phyloP scores from a whole-genome alignment of 2,329 filamentous ascomycete genomes.

The Cladophialophora psammophila region DNA sequence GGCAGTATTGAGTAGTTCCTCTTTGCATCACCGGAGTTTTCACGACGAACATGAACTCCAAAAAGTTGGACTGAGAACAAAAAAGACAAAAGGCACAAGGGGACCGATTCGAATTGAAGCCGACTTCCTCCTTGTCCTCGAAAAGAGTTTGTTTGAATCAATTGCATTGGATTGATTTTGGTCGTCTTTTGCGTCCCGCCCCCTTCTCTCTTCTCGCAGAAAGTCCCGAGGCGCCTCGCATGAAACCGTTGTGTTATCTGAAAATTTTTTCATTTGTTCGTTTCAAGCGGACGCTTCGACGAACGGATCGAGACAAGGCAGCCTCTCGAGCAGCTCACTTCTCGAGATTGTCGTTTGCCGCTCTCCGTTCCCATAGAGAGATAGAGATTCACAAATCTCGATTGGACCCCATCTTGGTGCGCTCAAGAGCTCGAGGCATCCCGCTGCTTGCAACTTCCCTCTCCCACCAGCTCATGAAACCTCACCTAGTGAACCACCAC shows the following conservation, averaged over 20 bases:
- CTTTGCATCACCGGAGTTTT: not conserved
- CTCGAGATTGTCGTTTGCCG: not conserved
- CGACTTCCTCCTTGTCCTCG: not conserved
- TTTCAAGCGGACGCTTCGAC: not conserved
- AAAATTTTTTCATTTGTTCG: not conserved
- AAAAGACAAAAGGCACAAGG: not conserved
- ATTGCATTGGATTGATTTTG: constrained; percentile 2
- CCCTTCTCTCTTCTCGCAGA: not conserved
- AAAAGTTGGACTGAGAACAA: constrained; percentile 2
- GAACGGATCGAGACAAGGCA: not conserved
- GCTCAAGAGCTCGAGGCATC: not conserved
- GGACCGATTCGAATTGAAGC: not conserved
- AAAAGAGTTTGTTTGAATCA: constrained; percentile 3
- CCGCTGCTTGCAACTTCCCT: not conserved
- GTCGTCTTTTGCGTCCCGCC: not conserved
- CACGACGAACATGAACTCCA: not conserved
- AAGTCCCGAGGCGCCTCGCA: not conserved
- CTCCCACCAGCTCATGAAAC: not conserved
- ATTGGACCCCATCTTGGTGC: not conserved
- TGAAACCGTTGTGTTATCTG: not conserved
- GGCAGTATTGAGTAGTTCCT: no score
- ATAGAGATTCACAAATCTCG: not conserved
- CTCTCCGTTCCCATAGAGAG: not conserved
- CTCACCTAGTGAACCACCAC: constrained; percentile 8
- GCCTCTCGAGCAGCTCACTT: not conserved